Percentiles rank a stretch among this genome's conserved stretches.
Conservation (phyloP, 192 early-diverging fungal genomes). For the Funneliformis mosseae region DNA sequence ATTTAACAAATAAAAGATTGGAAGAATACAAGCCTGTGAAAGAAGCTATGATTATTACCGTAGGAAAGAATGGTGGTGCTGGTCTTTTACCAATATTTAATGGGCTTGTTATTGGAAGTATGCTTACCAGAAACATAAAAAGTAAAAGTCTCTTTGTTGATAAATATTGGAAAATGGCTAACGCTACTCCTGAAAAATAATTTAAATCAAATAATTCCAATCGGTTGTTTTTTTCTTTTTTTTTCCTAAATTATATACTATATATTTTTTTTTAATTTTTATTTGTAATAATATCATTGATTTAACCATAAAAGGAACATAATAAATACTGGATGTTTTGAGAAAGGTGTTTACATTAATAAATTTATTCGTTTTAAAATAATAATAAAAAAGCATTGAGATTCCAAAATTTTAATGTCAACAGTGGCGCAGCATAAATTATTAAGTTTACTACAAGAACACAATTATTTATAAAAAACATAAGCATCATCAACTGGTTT, state of each 20-base stretch:
- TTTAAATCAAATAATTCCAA: neutral
- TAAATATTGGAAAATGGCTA: slow-evolving; percentile 6
- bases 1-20: slow-evolving; percentile 41
- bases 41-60: slow-evolving; percentile 35
- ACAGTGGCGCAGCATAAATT: too few relatives aligned
- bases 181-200: neutral
- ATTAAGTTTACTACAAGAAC: neutral
- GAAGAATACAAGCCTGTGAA: slow-evolving; percentile 37
- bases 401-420: too few relatives aligned
- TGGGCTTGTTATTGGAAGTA: neutral
- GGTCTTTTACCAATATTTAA: slow-evolving; percentile 20
- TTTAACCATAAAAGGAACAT: too few relatives aligned
- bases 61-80: slow-evolving; percentile 28
- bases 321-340: too few relatives aligned
- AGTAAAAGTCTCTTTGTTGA: slow-evolving; percentile 20
- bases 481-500: neutral
- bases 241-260: too few relatives aligned
- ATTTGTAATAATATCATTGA: too few relatives aligned
- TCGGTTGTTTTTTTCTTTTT: neutral
- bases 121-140: slow-evolving; percentile 10
- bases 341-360: too few relatives aligned
- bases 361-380: too few relatives aligned
- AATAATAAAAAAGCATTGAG: too few relatives aligned
- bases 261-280: too few relatives aligned
- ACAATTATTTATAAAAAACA: neutral